Conservation (phyloP, 2,329 filamentous ascomycete genomes). For the Phialophora expanda region DNA sequence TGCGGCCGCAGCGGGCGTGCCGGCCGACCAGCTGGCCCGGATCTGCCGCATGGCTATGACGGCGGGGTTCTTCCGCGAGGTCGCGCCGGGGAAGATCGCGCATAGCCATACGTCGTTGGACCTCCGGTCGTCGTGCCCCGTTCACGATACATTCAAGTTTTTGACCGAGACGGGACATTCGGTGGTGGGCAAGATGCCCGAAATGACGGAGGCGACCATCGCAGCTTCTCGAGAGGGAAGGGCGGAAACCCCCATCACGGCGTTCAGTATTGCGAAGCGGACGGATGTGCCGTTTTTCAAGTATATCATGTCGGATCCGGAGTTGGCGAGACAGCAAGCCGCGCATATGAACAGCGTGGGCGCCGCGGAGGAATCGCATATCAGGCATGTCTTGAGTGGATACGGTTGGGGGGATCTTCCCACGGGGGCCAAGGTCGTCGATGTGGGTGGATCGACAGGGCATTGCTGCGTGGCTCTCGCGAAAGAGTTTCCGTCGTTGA, state of each 20-base stretch:
- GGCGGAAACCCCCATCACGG: neutral
- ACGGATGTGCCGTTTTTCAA: constrained; percentile 13
- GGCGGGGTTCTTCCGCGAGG: constrained; percentile 11
- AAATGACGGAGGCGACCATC: constrained; percentile 13
- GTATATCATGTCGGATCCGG: constrained; percentile 16
- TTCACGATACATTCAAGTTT: constrained; percentile 12
- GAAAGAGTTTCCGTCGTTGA: constrained; percentile 1
- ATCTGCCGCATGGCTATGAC: constrained; percentile 15
- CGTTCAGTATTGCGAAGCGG: constrained; percentile 12
- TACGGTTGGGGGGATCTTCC: constrained; percentile 1
- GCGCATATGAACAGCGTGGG: constrained; percentile 16
- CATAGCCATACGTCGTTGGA: constrained; percentile 9
- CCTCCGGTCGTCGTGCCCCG: constrained; percentile 1
- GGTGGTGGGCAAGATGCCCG: constrained; percentile 11
- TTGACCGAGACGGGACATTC: constrained; percentile 11
- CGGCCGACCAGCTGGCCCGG: neutral
- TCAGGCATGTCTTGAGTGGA: constrained; percentile 6
- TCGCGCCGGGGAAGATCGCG: neutral
- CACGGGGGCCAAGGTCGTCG: constrained; percentile 6
- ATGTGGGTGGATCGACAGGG: constrained; percentile 15
- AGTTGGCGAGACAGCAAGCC: constrained; percentile 13
- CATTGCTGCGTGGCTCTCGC: constrained; percentile 10
- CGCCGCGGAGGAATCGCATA: constrained; percentile 10
- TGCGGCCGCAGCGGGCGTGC: constrained; percentile 1
- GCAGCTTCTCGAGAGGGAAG: neutral